Conservation (phyloP, 306 rosid species). For the Prosopis cineraria region DNA sequence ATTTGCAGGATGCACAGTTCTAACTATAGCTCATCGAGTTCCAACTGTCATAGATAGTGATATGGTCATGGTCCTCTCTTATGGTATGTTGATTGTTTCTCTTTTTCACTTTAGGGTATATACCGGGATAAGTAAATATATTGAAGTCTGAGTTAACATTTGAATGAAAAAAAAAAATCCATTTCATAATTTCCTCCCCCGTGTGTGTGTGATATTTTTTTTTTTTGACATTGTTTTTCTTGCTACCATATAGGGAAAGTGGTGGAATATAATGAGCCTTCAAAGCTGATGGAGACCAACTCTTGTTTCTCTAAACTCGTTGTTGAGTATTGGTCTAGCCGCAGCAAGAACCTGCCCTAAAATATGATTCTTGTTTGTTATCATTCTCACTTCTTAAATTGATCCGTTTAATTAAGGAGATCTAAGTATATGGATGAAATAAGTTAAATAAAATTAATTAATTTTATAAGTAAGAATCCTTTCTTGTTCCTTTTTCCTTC, state of each 20-base stretch:
- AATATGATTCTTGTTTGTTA: no score
- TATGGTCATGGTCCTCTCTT: not conserved
- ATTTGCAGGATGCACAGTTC: not conserved
- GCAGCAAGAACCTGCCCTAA: not conserved
- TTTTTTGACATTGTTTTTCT: no score
- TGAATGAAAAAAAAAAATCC: no score
- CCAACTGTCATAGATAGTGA: not conserved
- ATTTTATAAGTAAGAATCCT: no score
- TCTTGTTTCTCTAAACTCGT: not conserved
- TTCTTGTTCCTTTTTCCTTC: no score
- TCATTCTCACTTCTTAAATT: no score
- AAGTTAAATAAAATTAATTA: no score
- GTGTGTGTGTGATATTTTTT: no score
- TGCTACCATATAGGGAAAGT: not conserved
- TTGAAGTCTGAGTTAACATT: no score
- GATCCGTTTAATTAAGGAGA: not conserved
- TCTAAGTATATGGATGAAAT: not conserved
- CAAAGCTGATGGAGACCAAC: not conserved
- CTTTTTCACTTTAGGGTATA: no score
- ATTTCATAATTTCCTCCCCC: no score
- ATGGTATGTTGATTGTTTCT: not conserved
- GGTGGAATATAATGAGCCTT: conserved; percentile 4
- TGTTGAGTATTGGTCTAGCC: not conserved
- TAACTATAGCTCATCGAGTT: conserved; percentile 1
- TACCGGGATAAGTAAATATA: no score